Evolutionary conservation across 371 early-diverging fungal species (phyloP).

Genomic region (Nematocida homosporus): DNA sequence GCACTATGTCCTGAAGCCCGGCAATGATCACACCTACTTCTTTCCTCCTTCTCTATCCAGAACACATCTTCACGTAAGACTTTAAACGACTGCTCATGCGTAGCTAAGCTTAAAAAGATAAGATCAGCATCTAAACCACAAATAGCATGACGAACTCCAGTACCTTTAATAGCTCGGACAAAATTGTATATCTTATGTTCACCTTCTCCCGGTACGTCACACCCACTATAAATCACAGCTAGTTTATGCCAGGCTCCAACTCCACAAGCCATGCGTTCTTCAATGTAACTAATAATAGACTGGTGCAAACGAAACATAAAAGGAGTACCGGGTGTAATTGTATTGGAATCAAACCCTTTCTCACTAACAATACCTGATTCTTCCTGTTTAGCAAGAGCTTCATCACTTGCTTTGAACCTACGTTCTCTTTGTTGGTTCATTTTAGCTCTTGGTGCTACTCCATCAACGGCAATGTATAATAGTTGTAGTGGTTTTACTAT

Average conservation of each 20-base stretch:
- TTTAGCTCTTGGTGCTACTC: conserved; percentile 97
- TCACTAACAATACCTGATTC: conserved; percentile 68
- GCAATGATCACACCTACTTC: conserved; percentile 74
- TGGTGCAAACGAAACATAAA: conserved; percentile 88
- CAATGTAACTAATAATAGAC: conserved; percentile 79
- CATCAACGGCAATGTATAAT: conserved; percentile 92
- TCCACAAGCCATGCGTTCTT: conserved; percentile 78
- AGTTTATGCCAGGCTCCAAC: conserved; percentile 78
- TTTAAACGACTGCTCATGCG: conserved; percentile 88
- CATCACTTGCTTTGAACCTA: conserved; percentile 85
- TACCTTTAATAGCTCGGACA: conserved; percentile 77
- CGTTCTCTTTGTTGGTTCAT: conserved; percentile 97
- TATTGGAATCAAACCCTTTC: conserved; percentile 83
- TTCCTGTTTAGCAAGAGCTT: conserved; percentile 67
- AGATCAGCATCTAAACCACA: conserved; percentile 98
- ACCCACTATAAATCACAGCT: conserved; percentile 78
- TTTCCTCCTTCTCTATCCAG: conserved; percentile 71
- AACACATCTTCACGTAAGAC: conserved; percentile 93
- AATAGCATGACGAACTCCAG: conserved; percentile 80
- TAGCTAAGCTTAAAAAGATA: conserved; percentile 93
- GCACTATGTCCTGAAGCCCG: conserved; percentile 77
- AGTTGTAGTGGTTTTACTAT: conserved; percentile 84
- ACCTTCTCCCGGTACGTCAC: conserved; percentile 95
- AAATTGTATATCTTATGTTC: conserved; percentile 99
- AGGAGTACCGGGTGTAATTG: conserved; percentile 97